phyloP scores from a whole-genome alignment of 2,329 filamentous ascomycete genomes.

The Fusarium algeriense region DNA sequence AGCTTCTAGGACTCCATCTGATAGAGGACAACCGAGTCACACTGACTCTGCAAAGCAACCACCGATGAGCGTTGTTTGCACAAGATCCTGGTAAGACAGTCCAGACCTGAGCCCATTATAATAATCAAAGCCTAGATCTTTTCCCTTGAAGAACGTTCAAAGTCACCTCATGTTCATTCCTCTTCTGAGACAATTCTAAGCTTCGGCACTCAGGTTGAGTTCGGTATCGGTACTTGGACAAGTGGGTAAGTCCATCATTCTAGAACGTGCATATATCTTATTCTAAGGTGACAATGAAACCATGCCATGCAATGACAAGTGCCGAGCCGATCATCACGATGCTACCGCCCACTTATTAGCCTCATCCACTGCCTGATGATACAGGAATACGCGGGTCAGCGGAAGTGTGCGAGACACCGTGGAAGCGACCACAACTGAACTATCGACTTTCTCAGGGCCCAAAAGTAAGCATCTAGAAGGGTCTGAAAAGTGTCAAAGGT shows the following conservation, averaged over 20 bases:
- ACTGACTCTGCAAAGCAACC: background rate
- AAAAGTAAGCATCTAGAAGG: background rate
- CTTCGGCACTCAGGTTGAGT: background rate
- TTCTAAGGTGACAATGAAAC: background rate
- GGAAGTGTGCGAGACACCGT: background rate
- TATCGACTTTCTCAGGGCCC: background rate
- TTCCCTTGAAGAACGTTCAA: background rate
- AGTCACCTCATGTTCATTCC: background rate
- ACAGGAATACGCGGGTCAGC: background rate
- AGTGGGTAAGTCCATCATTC: background rate
- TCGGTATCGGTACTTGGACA: background rate
- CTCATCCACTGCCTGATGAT: background rate
- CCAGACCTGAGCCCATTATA: no score
- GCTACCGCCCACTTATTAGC: background rate
- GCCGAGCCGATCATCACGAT: background rate
- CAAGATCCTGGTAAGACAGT: background rate
- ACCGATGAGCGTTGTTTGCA: background rate
- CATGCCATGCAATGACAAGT: background rate
- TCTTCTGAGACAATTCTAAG: background rate
- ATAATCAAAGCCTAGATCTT: no score
- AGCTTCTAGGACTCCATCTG: no score
- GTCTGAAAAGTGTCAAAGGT: background rate
- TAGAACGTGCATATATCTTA: background rate
- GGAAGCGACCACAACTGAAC: background rate
- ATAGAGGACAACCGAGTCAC: slow-evolving; percentile 8